Percentiles rank a stretch among this genome's conserved stretches.
These are phyloP conservation scores for Saccharum officinarum DNA, from an alignment of 176 grass and related monocot species.

Conservation along the genomic window DNA sequence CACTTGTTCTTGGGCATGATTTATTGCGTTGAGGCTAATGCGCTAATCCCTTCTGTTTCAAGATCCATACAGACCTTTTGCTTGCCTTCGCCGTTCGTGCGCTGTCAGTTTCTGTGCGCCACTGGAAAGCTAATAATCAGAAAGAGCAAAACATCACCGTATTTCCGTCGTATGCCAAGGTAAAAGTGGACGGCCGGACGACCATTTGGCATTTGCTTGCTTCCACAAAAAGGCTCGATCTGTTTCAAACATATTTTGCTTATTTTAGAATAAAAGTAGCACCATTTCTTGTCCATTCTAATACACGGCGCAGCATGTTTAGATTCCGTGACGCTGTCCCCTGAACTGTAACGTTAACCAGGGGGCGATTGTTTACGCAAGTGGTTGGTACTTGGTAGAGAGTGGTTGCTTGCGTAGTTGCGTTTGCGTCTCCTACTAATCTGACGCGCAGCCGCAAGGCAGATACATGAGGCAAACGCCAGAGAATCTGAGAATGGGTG, in stretches of 20 bases:
- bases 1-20: slow-evolving; percentile 25
- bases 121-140: background rate
- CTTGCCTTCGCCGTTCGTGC: slow-evolving; percentile 12
- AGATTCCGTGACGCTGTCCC: background rate
- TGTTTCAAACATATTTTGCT: background rate
- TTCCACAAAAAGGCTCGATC: background rate
- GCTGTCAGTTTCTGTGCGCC: slow-evolving; percentile 1
- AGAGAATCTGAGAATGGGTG: background rate
- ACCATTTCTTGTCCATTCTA: background rate
- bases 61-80: slow-evolving; percentile 8
- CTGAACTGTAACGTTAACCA: background rate
- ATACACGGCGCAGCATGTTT: background rate
- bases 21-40: background rate
- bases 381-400: background rate
- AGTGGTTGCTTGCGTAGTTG: background rate
- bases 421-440: background rate
- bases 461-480: background rate
- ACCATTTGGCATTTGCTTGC: background rate
- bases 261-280: too few species aligned
- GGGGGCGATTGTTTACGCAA: background rate
- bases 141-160: background rate
- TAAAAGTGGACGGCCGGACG: background rate
- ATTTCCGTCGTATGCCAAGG: background rate
- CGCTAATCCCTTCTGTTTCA: slow-evolving; percentile 19
- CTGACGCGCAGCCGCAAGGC: background rate